A percentile compares a stretch with the other conserved stretches of the same genome.
Evolutionary conservation across 202 grass and related monocot species (phyloP).

Genomic region (Hordeum pubiflorum): DNA sequence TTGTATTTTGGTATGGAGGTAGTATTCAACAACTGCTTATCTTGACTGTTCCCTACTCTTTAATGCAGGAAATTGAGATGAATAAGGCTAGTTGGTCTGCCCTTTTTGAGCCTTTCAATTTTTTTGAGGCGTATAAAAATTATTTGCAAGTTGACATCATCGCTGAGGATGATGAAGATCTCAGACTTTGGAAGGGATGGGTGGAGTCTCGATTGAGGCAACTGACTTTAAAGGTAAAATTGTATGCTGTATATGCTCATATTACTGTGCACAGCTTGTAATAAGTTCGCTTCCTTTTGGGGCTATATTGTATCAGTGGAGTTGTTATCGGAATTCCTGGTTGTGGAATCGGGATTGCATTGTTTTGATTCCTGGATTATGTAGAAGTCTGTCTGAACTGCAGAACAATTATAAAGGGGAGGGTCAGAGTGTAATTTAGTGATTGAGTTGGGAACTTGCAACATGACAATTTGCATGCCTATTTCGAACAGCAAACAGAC

Average conservation of each 20-base stretch:
- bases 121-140: slow-evolving; percentile 92
- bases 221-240: slow-evolving; percentile 76
- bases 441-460: not conserved
- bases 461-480: not conserved
- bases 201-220: slow-evolving; percentile 90
- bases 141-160: slow-evolving; percentile 94
- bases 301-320: not conserved
- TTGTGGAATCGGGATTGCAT: not conserved
- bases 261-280: not conserved
- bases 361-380: not conserved
- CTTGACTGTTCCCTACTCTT: slow-evolving; percentile 13
- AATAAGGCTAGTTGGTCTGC: slow-evolving; percentile 70
- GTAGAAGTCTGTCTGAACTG: too few species aligned
- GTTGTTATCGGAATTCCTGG: not conserved
- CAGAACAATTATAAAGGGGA: too few species aligned
- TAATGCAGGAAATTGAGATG: slow-evolving; percentile 67
- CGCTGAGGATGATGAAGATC: slow-evolving; percentile 69
- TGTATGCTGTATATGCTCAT: not conserved
- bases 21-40: slow-evolving; percentile 12
- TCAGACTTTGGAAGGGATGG: slow-evolving; percentile 97
- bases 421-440: not conserved
- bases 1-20: too few species aligned
- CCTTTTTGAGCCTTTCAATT: slow-evolving; percentile 71
- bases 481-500: not conserved
- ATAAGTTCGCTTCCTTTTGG: not conserved